Conservation (phyloP, 306 rosid genomes). For the Calophaca sinica region DNA sequence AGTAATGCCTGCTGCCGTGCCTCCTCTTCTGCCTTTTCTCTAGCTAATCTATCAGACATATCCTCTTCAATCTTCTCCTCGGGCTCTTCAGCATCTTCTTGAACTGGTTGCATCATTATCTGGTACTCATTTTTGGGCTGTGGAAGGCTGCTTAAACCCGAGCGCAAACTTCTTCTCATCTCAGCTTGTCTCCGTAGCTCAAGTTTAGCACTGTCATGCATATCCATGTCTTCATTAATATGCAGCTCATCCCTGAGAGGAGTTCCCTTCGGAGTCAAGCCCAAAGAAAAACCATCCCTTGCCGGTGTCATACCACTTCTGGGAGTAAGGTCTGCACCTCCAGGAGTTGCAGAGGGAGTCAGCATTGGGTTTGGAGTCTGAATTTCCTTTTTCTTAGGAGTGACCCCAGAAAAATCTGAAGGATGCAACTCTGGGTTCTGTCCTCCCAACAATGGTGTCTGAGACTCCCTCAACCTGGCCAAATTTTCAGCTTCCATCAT, state of each 20-base stretch:
- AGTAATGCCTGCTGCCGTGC: slow-evolving; percentile 84
- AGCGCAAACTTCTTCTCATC: slow-evolving; percentile 69
- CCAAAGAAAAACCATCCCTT: slow-evolving; percentile 82
- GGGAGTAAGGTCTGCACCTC: slow-evolving; percentile 80
- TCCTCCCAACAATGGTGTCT: slow-evolving; percentile 94
- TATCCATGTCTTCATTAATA: slow-evolving; percentile 82
- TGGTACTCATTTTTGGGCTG: slow-evolving; percentile 91
- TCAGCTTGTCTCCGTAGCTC: slow-evolving; percentile 84
- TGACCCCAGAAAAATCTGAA: slow-evolving; percentile 95
- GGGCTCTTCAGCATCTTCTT: slow-evolving; percentile 78
- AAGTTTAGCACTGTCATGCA: slow-evolving; percentile 70
- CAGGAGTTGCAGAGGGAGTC: slow-evolving; percentile 95
- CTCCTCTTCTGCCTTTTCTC: slow-evolving; percentile 92
- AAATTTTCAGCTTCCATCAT: slow-evolving; percentile 98
- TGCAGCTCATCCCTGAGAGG: slow-evolving; percentile 91
- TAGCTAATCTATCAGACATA: slow-evolving; percentile 93
- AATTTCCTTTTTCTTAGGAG: slow-evolving; percentile 84
- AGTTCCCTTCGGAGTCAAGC: slow-evolving; percentile 86
- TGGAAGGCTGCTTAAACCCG: slow-evolving; percentile 77
- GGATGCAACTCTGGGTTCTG: slow-evolving; percentile 95
- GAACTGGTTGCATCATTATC: slow-evolving; percentile 82
- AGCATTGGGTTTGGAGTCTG: slow-evolving; percentile 86
- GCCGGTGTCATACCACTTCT: slow-evolving; percentile 84
- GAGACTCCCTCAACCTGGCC: slow-evolving; percentile 96
- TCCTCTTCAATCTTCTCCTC: slow-evolving; percentile 91